Evolutionary conservation across 345 rosid genomes (phyloP), one percentile per base, ranked within the genome.

Genomic region (Capsella bursapastoris): DNA sequence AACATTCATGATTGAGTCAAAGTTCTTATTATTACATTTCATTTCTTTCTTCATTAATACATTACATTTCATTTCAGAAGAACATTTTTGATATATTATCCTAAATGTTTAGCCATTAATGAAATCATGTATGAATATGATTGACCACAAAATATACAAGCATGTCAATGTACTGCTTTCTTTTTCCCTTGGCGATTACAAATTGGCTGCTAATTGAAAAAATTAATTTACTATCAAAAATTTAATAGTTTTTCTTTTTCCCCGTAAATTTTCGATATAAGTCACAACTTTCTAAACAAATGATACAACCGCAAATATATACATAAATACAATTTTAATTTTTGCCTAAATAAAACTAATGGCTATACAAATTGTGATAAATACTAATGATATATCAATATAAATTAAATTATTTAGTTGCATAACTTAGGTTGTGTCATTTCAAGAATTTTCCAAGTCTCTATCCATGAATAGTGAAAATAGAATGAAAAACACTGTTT

Each of bases 401-500:
- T 52, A 55, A 12, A 41, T 22, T 6, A 9, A 13, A 16, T 27
- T 27, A 5, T 49, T 48, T 34, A 6, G 28, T 41, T 37, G 28
- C 25, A 48, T 66, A 41, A 29, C 40, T 50, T 40, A 9, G 52
- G 34, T 27, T 32, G 11, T 51, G 11, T 51, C 58, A 35, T 8
- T 13, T 43, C 52, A 58, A 61, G 22, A 59, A 43, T 51, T 68
- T 68, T 22, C 5, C 3, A 3, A 35, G 49, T 68, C 74, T 69
- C 49, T 55, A 6, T 69, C 70, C 28, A 6, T 45, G 35, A 76
- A 76, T 70, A 69, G 75, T 76, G 44, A 28, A 76, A 25, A 62
- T 35, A 69, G 70, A 76, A 76, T 62, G 79, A 53, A 76, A 72
- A 61, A 44, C 27, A 45, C 75, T 69, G 69, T 53, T 53, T n/a